Conservation (phyloP, 352 stramenopile genomes). For the Phytophthora sansomeana region DNA sequence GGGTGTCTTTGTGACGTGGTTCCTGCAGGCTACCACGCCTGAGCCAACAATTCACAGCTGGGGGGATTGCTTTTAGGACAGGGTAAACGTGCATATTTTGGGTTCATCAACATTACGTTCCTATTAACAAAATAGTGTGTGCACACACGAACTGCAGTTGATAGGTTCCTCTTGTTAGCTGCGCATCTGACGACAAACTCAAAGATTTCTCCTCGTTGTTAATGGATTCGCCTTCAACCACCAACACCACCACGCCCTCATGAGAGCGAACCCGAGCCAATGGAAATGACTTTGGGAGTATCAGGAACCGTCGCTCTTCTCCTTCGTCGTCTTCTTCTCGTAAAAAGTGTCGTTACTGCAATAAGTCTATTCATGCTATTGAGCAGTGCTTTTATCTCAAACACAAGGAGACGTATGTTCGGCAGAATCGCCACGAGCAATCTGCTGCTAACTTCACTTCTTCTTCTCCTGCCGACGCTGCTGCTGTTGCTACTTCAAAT, state of each 20-base stretch:
- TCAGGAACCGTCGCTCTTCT: background rate
- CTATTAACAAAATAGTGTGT: too few species aligned
- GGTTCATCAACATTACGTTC: too few species aligned
- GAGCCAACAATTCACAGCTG: too few species aligned
- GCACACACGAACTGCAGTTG: too few species aligned
- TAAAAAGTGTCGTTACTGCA: slow-evolving; percentile 13
- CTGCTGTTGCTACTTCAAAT: background rate
- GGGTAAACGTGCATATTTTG: too few species aligned
- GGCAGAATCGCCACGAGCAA: slow-evolving; percentile 8
- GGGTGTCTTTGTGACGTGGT: too few species aligned
- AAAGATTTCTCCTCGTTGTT: too few species aligned
- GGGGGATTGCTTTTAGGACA: too few species aligned
- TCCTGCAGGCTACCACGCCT: too few species aligned
- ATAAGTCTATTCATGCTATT: slow-evolving; percentile 16
- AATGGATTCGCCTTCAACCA: too few species aligned
- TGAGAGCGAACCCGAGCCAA: slow-evolving; percentile 15
- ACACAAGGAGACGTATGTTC: slow-evolving; percentile 1
- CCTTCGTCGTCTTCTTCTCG: background rate
- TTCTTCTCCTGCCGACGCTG: background rate
- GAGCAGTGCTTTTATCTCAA: slow-evolving; percentile 17
- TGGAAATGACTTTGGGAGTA: slow-evolving; percentile 22
- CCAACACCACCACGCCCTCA: slow-evolving; percentile 1
- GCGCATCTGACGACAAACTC: too few species aligned
- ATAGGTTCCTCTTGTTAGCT: too few species aligned
- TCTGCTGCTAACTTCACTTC: slow-evolving; percentile 12